Evolutionary conservation across 768 basidiomycete genomes (phyloP).

Genomic region (Cubamyces sp.): DNA sequence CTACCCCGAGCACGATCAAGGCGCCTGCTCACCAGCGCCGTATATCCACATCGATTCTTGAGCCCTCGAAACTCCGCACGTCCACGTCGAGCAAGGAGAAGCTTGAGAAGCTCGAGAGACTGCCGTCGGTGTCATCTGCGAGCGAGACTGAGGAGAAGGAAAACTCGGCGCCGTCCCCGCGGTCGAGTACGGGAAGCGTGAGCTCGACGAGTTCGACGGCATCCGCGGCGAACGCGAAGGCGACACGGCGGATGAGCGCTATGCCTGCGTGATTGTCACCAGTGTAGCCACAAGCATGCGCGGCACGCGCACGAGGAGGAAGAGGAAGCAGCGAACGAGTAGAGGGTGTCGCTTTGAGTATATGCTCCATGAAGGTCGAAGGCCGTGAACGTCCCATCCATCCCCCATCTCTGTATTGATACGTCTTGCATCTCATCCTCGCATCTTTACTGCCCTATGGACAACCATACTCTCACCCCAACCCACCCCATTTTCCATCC

Average conservation of each 20-base stretch:
- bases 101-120: slow-evolving; percentile 21
- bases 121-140: slow-evolving; percentile 40
- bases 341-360: slow-evolving; percentile 20
- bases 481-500: not conserved
- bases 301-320: not conserved
- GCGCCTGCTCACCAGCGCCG: slow-evolving; percentile 24
- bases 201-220: slow-evolving; percentile 15
- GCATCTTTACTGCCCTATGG: slow-evolving; percentile 15
- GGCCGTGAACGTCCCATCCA: slow-evolving; percentile 6
- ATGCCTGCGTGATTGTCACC: slow-evolving; percentile 20
- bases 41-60: slow-evolving; percentile 31
- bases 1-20: slow-evolving; percentile 27
- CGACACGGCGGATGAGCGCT: slow-evolving; percentile 30
- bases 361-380: slow-evolving; percentile 10
- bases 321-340: not conserved
- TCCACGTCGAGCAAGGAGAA: slow-evolving; percentile 38
- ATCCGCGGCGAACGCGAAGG: slow-evolving; percentile 12
- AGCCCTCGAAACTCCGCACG: slow-evolving; percentile 40
- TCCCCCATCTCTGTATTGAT: slow-evolving; percentile 19
- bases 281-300: too few species aligned
- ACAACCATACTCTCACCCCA: slow-evolving; percentile 1
- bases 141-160: slow-evolving; percentile 60
- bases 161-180: slow-evolving; percentile 34
- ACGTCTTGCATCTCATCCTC: slow-evolving; percentile 23
- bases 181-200: slow-evolving; percentile 11